Evolutionary conservation across 2,329 filamentous ascomycete genomes (phyloP).

Genomic region (Lomentospora prolificans): DNA sequence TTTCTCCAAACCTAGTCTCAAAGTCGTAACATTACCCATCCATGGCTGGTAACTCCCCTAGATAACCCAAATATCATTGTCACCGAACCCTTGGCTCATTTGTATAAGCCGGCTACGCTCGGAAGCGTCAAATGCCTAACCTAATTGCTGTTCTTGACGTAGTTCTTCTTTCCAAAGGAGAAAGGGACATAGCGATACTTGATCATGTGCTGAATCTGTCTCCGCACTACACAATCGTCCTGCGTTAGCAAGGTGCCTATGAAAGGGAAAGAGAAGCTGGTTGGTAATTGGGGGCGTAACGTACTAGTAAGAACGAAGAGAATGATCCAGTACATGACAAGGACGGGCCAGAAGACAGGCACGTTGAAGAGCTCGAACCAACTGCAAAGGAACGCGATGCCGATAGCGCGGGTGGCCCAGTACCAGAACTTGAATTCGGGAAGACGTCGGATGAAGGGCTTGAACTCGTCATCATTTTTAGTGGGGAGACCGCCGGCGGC

Average conservation of each 20-base stretch:
- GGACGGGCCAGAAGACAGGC: slow-evolving; percentile 96
- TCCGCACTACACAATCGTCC: slow-evolving; percentile 59
- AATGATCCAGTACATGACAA: slow-evolving; percentile 98
- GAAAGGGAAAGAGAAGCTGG: too few species aligned
- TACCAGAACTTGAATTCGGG: slow-evolving; percentile 99
- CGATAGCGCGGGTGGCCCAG: slow-evolving; percentile 78
- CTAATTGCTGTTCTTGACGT: slow-evolving; percentile 52
- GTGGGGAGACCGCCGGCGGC: slow-evolving; percentile 74
- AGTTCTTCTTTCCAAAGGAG: slow-evolving; percentile 79
- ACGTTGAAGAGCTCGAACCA: slow-evolving; percentile 95
- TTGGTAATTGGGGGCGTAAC: too few species aligned
- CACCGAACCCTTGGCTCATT: neutral
- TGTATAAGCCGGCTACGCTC: neutral
- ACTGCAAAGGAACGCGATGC: slow-evolving; percentile 75
- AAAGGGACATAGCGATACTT: slow-evolving; percentile 98
- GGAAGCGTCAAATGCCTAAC: neutral
- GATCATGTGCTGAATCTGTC: slow-evolving; percentile 99
- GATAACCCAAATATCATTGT: neutral
- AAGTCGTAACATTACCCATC: neutral
- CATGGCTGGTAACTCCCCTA: neutral
- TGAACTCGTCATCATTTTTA: slow-evolving; percentile 95
- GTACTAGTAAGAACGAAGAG: slow-evolving; percentile 89
- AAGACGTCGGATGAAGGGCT: slow-evolving; percentile 88
- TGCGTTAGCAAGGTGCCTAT: slow-evolving; percentile 4
- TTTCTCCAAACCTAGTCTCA: neutral